Evolutionary conservation across 2,329 filamentous ascomycete species (phyloP).

Genomic region (Fusarium bulbicola): DNA sequence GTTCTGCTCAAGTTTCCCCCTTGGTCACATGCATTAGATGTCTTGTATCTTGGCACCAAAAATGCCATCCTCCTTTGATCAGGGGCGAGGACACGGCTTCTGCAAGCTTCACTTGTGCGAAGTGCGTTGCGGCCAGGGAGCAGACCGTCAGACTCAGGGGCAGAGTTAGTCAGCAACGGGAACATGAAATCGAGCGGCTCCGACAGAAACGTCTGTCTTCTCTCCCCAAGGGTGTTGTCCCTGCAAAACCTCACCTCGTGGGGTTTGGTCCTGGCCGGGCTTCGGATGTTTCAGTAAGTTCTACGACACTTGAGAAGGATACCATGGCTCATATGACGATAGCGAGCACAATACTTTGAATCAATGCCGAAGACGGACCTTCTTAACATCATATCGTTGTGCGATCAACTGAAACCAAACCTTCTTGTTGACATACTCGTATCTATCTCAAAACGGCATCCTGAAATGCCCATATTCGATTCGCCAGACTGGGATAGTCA

Average conservation of each 20-base stretch:
- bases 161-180: conserved; percentile 30
- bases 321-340: not conserved
- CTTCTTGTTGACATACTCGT: conserved; percentile 54
- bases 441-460: conserved; percentile 54
- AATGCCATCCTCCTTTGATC: conserved; percentile 29
- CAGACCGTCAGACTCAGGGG: conserved; percentile 13
- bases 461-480: conserved; percentile 54
- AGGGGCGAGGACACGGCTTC: not conserved
- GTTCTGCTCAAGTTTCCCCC: not conserved
- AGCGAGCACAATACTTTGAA: conserved; percentile 54
- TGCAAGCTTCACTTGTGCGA: conserved; percentile 28
- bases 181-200: conserved; percentile 44
- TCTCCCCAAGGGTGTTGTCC: conserved; percentile 45
- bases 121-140: conserved; percentile 25
- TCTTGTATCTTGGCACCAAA: conserved; percentile 38
- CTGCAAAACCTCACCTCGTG: conserved; percentile 50
- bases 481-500: conserved; percentile 52
- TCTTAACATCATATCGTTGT: conserved; percentile 52
- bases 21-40: conserved; percentile 38
- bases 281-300: conserved; percentile 47
- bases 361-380: conserved; percentile 50
- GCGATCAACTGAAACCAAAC: conserved; percentile 53
- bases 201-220: conserved; percentile 46
- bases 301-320: not conserved
- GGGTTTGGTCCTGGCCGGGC: conserved; percentile 51